phyloP scores from a whole-genome alignment of 768 basidiomycete genomes.

The Mycena rosella region DNA sequence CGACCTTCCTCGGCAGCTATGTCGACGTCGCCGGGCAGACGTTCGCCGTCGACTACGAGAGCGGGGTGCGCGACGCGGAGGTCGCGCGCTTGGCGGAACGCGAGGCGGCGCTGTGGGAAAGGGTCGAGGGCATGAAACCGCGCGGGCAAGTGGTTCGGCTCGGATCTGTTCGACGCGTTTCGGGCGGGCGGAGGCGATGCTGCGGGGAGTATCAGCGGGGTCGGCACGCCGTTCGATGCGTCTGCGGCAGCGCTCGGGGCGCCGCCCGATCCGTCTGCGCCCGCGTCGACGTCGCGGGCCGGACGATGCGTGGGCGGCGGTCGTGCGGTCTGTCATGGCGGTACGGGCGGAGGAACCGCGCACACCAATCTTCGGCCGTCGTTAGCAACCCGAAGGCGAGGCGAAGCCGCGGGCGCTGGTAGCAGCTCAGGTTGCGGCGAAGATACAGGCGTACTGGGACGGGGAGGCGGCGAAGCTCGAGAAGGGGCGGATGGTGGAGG shows the following conservation, averaged over 20 bases:
- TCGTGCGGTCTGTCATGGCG: conserved; percentile 63
- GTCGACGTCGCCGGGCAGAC: conserved; percentile 64
- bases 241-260: not conserved
- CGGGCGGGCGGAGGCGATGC: not conserved
- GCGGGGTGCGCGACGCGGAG: conserved; percentile 43
- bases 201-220: not conserved
- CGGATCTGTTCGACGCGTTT: conserved; percentile 27
- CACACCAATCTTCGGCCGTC: not conserved
- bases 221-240: conserved; percentile 7
- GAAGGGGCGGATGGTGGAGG: conserved; percentile 68
- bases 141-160: conserved; percentile 35
- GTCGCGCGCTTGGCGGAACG: conserved; percentile 53
- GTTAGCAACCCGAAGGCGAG: conserved; percentile 40
- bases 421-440: conserved; percentile 70
- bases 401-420: conserved; percentile 53
- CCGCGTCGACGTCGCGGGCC: conserved; percentile 42
- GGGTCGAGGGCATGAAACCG: conserved; percentile 41
- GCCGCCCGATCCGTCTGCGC: conserved; percentile 40
- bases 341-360: conserved; percentile 22
- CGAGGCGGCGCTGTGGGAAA: conserved; percentile 60
- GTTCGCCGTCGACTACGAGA: conserved; percentile 39
- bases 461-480: conserved; percentile 72
- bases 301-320: conserved; percentile 69
- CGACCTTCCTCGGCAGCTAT: conserved; percentile 73
- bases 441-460: conserved; percentile 84